These are phyloP conservation scores for Amauroascus verrucosus DNA, from an alignment of 2,329 filamentous ascomycete species.

Conservation along the genomic window DNA sequence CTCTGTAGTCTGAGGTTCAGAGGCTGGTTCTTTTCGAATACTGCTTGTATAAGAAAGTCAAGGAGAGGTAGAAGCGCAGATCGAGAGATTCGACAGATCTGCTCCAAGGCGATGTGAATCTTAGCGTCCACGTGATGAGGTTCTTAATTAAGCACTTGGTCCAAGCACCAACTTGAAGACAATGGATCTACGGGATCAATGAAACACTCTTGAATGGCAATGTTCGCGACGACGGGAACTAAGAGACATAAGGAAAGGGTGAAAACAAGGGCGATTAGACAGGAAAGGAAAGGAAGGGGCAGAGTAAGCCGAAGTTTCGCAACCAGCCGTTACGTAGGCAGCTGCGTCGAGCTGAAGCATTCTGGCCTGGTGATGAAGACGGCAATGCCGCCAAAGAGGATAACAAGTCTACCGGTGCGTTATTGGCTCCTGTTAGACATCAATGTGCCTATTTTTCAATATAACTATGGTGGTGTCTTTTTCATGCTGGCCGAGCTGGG, in stretches of 20 bases:
- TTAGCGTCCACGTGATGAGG: constrained; percentile 8
- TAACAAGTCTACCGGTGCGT: neutral
- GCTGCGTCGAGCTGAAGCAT: neutral
- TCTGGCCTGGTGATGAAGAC: neutral
- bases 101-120: neutral
- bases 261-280: neutral
- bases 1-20: constrained; percentile 37
- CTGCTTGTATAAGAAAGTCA: constrained; percentile 1
- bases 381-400: neutral
- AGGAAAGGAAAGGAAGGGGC: neutral
- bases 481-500: no score
- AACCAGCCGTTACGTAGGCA: neutral
- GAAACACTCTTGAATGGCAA: neutral
- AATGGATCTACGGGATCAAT: neutral
- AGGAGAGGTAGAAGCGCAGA: neutral
- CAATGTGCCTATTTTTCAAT: no score
- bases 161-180: neutral
- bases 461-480: no score
- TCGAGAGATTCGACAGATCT: neutral
- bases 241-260: neutral
- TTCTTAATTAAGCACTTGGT: neutral
- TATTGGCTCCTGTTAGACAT: no score
- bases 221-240: neutral
- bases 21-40: constrained; percentile 2
- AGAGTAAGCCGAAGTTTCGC: neutral